phyloP scores from a whole-genome alignment of 192 early-diverging fungal genomes.

The Backusella tuberculispora region DNA sequence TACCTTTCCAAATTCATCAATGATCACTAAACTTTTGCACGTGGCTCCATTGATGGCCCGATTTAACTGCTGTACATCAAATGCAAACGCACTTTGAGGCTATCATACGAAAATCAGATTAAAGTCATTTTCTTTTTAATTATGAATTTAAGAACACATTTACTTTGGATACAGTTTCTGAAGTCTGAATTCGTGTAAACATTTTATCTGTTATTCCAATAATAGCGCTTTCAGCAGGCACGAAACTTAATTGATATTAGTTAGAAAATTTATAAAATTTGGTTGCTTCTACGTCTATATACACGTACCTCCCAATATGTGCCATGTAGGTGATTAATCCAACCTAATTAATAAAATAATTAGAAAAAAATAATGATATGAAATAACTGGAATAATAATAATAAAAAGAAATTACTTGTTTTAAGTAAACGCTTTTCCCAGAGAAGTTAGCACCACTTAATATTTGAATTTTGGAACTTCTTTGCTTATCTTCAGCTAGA shows the following conservation, averaged over 20 bases:
- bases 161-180: slow-evolving; percentile 69
- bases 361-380: not conserved
- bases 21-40: slow-evolving; percentile 57
- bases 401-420: slow-evolving; percentile 51
- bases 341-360: slow-evolving; percentile 42
- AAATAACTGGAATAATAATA: not conserved
- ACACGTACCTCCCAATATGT: slow-evolving; percentile 71
- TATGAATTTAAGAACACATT: not conserved
- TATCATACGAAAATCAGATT: slow-evolving; percentile 22
- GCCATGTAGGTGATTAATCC: slow-evolving; percentile 88
- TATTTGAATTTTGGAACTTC: slow-evolving; percentile 52
- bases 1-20: slow-evolving; percentile 88
- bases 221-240: slow-evolving; percentile 72
- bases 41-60: slow-evolving; percentile 58
- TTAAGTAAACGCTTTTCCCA: slow-evolving; percentile 78
- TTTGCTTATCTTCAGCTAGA: not conserved
- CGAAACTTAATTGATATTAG: slow-evolving; percentile 54
- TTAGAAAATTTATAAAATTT: not conserved
- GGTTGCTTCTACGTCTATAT: not conserved
- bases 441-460: slow-evolving; percentile 86
- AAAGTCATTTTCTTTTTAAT: not conserved
- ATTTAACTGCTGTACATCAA: slow-evolving; percentile 68
- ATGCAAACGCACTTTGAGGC: slow-evolving; percentile 74
- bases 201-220: slow-evolving; percentile 84
- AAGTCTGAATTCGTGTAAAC: slow-evolving; percentile 72